Evolutionary conservation across 345 rosid species (phyloP).

Genomic region (Salix caprea): DNA sequence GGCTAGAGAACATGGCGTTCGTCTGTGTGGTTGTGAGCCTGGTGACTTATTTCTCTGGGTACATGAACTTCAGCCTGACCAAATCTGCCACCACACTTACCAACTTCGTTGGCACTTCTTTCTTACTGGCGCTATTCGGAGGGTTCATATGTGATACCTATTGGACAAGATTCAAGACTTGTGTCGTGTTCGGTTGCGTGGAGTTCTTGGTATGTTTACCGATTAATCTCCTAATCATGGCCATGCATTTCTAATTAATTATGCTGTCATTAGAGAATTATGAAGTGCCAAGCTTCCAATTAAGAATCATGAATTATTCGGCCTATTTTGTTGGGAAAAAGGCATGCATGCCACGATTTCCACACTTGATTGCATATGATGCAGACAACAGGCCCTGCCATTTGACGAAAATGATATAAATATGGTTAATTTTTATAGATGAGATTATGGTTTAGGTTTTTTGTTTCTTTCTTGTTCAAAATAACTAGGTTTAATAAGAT

Average conservation of each 20-base stretch:
- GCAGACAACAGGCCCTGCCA: not conserved
- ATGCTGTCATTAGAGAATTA: not conserved
- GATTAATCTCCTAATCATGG: no score
- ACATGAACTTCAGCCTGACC: constrained; percentile 62
- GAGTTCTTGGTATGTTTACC: constrained; percentile 45
- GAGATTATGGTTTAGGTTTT: no score
- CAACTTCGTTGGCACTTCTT: constrained; percentile 57
- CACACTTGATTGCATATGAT: not conserved
- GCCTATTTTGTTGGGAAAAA: not conserved
- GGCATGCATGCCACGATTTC: not conserved
- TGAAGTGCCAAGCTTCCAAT: not conserved
- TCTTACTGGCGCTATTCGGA: constrained; percentile 50
- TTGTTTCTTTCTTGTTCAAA: no score
- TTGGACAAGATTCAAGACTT: constrained; percentile 55
- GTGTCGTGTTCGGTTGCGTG: constrained; percentile 45
- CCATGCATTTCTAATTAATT: not conserved
- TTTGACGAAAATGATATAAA: not conserved
- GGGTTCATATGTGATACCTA: constrained; percentile 66
- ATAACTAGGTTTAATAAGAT: no score
- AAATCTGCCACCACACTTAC: constrained; percentile 62
- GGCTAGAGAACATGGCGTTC: constrained; percentile 61
- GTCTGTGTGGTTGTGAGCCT: constrained; percentile 44
- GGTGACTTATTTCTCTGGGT: constrained; percentile 48
- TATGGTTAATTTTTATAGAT: no score
- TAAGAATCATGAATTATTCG: no score